Conservation (phyloP, 495 filamentous ascomycete species). For the Chaetomium cochliodes region DNA sequence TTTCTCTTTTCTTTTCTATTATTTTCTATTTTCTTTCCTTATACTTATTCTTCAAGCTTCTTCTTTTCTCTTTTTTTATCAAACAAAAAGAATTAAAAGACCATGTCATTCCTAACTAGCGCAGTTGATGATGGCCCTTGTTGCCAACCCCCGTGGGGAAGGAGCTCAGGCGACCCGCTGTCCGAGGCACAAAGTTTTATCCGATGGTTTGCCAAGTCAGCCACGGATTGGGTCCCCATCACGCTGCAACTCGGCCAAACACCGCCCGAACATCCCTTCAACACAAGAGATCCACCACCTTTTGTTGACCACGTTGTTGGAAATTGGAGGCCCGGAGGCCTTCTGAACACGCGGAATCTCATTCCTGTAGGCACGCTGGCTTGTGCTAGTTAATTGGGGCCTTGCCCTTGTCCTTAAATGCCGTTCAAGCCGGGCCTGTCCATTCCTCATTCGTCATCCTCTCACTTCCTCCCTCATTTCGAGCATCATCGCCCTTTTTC, state of each 20-base stretch:
- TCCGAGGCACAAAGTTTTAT: constrained; percentile 23
- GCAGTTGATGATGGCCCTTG: background rate
- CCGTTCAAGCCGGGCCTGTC: background rate
- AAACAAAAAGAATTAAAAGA: too few relatives aligned
- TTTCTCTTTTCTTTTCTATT: too few relatives aligned
- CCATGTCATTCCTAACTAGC: too few relatives aligned
- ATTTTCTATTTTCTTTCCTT: too few relatives aligned
- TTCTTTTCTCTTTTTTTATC: too few relatives aligned
- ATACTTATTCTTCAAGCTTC: too few relatives aligned
- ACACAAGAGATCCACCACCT: background rate
- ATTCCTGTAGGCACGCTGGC: constrained; percentile 1
- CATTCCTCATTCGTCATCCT: background rate
- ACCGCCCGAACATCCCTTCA: constrained; percentile 5
- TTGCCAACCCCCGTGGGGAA: constrained; percentile 18
- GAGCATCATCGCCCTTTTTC: constrained; percentile 2
- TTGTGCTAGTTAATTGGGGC: constrained; percentile 5
- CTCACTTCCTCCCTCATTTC: background rate
- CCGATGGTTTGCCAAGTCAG: background rate
- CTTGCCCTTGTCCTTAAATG: constrained; percentile 3
- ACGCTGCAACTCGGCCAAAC: constrained; percentile 13
- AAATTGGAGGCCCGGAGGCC: background rate
- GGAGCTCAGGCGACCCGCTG: constrained; percentile 6
- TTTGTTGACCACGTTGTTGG: background rate
- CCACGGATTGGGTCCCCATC: background rate
- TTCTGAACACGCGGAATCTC: background rate